Evolutionary conservation across 1,284 basidiomycete species (phyloP), one percentile per base, ranked within the genome.

Genomic region (Rhodotorula sp.): DNA sequence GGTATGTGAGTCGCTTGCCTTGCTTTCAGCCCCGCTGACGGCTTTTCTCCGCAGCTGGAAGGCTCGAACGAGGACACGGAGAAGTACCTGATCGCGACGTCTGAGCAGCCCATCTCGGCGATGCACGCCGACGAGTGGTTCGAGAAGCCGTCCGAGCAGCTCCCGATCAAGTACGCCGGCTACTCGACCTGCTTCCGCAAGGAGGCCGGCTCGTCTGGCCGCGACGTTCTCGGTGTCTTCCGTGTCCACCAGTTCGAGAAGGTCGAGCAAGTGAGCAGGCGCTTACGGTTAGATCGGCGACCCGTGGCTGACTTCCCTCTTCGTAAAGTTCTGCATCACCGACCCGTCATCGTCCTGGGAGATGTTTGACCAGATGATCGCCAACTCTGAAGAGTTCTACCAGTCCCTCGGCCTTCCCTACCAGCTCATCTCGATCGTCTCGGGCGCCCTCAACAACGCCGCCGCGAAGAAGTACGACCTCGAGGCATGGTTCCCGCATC

Each of bases 171-270:
- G 82, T 86, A 86, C 78, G 86, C 85, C 34, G 86, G 86, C 46
- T 87, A 86, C 81, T 86, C 86, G 78, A 99, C 95, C n/a, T 99
- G 95, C 81, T 99, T 99, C 89, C 88, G 96, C 58, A 99, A 98
- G 82, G 95, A 99, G 83, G 95, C 95, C 7, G 96, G 95, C 58
- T 90, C 92, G 8, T 92, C 94, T 55, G 96, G 96, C 22, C 90
- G 93, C 67, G 96, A 99, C 79, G 98, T 96, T 83, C 98, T 95
- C 94, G 96, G 95, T 68, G 97, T 98, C 82, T 99, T 99, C 88
- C 91, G 96, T 48, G 94, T 99, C 62, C 96, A 99, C 81, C 96
- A 99, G 82, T 99, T 99, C 77, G 96, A 99, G 83, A 99, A 99
- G 84, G 86, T 99, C 62, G 96, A 99, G 81, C 86, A 87, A 80